phyloP scores from a whole-genome alignment of 352 stramenopile genomes.

The Nothophytophthora sp. region DNA sequence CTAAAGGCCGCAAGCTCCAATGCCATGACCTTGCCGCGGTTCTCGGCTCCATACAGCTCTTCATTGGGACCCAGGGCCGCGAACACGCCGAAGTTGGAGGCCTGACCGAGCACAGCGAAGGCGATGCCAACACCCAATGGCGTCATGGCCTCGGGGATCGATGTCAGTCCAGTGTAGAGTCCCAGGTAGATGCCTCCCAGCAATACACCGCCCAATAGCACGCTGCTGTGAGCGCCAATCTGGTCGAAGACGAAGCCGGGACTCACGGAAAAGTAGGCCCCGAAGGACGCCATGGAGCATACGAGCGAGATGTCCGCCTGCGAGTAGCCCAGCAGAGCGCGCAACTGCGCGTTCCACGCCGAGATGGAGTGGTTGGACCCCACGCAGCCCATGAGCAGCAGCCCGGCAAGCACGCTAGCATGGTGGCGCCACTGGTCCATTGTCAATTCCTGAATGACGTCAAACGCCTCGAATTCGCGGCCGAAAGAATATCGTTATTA shows the following conservation, averaged over 20 bases:
- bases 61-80: conserved; percentile 73
- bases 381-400: conserved; percentile 59
- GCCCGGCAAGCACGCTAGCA: conserved; percentile 49
- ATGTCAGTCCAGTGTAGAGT: conserved; percentile 37
- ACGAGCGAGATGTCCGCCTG: conserved; percentile 76
- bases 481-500: too few species aligned
- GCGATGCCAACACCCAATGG: conserved; percentile 50
- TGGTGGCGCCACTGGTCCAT: conserved; percentile 31
- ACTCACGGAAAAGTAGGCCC: conserved; percentile 73
- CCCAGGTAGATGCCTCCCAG: conserved; percentile 47
- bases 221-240: conserved; percentile 60
- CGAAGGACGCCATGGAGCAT: conserved; percentile 80
- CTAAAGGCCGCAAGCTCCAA: conserved; percentile 69
- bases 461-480: too few species aligned
- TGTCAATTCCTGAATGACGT: background rate
- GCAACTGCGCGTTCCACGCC: conserved; percentile 77
- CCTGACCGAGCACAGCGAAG: conserved; percentile 61
- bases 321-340: conserved; percentile 54
- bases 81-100: conserved; percentile 73
- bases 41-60: conserved; percentile 59
- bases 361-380: conserved; percentile 82
- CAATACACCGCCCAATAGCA: conserved; percentile 42
- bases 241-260: conserved; percentile 69
- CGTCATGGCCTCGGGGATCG: conserved; percentile 35
- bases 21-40: conserved; percentile 77